Evolutionary conservation across 257 asterid genomes (phyloP), one percentile per base, ranked within the genome.

Genomic region (Nyctanthes arbortristis): DNA sequence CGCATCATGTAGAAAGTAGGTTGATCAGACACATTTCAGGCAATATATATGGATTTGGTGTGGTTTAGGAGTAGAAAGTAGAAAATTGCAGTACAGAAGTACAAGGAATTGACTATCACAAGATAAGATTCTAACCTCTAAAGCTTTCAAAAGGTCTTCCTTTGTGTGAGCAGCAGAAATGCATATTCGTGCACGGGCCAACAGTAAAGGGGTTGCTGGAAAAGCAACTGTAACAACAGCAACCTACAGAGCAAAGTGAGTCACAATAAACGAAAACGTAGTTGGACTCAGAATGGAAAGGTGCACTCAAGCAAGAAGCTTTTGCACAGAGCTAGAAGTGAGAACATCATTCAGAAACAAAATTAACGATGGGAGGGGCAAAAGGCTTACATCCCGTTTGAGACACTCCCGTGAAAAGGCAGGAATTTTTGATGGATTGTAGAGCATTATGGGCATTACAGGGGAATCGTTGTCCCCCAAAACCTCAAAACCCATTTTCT

Each of bases 401-500:
- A 94, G 97, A 77, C 99, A 94, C 77, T 91, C 97, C 71, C 96
- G 88, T 47, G 99, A 93, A 81, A 93, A 93, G 9, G 99, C 96
- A 69, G 97, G 99, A 73, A 93, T 89, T 85, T 93, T 93, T 56
- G 93, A 90, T 11, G 99, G 99, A 75, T 91, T 93, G 63, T 93
- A 93, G 73, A 93, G 91, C 97, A 93, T 93, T 70, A 93, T 85
- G 70, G 99, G 99, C 97, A 93, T 93, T 36, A 93, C 96, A 61
- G 99, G 97, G 59, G 99, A 93, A 72, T 93, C 99, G 65, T 93
- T 87, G 84, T 91, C 99, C 58, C 99, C 99, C 63, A 93, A 81
- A 77, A 93, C 99, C 82, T 93, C 99, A 73, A 93, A 93, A 56
- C 99, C 99, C 97, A 89, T 93, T 85, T 93, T 93, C 78, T 91